phyloP scores from a whole-genome alignment of 208 protist genomes.

The Willaertia magna region DNA sequence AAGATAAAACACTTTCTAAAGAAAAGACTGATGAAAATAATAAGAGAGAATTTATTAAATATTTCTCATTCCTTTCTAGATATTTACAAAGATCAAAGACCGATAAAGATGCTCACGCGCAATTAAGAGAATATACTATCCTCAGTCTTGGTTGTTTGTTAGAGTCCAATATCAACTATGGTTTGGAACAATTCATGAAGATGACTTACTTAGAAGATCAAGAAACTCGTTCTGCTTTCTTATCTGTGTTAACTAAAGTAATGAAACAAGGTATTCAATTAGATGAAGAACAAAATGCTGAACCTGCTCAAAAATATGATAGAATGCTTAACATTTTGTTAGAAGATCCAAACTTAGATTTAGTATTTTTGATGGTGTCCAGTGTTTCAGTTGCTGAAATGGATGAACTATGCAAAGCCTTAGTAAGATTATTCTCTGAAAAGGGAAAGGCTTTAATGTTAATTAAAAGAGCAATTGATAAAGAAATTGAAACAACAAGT shows the following conservation, averaged over 20 bases:
- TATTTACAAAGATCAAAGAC: background rate
- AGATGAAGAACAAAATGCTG: background rate
- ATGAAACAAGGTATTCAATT: constrained; percentile 11
- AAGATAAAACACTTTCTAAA: background rate
- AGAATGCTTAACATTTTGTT: background rate
- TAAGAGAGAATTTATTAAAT: constrained; percentile 1
- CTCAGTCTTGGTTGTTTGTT: background rate
- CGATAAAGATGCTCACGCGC: background rate
- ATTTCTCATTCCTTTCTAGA: background rate
- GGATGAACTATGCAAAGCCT: background rate
- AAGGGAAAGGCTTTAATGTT: background rate
- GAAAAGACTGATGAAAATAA: background rate
- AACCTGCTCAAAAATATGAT: background rate
- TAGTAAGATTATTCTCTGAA: background rate
- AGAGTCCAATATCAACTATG: background rate
- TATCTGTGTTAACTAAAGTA: background rate
- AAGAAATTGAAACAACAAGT: background rate
- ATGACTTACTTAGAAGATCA: background rate
- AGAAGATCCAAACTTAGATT: background rate
- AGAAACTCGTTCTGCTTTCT: background rate
- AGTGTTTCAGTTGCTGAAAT: background rate
- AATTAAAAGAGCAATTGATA: background rate
- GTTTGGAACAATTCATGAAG: constrained; percentile 2
- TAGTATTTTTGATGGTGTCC: background rate
- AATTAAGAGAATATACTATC: background rate